Evolutionary conservation across 768 basidiomycete genomes (phyloP).

Genomic region (Asterophora parasitica): DNA sequence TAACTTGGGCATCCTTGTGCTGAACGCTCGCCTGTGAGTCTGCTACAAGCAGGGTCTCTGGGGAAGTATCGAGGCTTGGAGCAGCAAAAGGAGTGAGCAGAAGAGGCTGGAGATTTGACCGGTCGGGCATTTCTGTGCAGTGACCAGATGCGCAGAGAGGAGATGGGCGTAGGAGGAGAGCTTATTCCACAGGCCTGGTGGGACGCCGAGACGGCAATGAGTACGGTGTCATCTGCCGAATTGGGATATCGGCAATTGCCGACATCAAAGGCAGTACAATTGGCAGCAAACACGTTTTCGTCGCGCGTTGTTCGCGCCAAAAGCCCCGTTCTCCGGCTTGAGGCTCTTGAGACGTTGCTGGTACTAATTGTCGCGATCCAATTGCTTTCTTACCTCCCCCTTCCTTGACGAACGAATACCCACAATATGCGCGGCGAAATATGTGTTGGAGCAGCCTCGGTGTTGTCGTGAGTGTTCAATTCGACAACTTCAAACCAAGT

Average conservation of each 20-base stretch:
- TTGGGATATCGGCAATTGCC: constrained; percentile 15
- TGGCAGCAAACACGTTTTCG: constrained; percentile 26
- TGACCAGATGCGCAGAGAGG: constrained; percentile 3
- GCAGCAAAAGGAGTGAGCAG: constrained; percentile 20
- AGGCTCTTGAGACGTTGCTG: constrained; percentile 19
- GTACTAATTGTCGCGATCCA: constrained; percentile 11
- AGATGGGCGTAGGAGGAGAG: constrained; percentile 6
- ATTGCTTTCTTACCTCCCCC: constrained; percentile 18
- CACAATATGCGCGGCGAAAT: constrained; percentile 65
- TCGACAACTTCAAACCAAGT: constrained; percentile 9
- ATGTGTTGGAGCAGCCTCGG: constrained; percentile 66
- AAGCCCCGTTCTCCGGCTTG: constrained; percentile 7
- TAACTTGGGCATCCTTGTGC: constrained; percentile 24
- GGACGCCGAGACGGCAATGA: background rate
- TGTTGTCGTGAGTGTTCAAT: constrained; percentile 56
- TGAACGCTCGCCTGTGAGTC: constrained; percentile 23
- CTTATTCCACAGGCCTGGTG: background rate
- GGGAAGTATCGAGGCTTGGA: constrained; percentile 29
- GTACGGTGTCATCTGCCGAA: background rate
- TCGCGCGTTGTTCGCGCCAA: constrained; percentile 17
- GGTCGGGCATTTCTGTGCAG: constrained; percentile 20
- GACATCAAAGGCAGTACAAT: background rate
- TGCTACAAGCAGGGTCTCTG: constrained; percentile 23
- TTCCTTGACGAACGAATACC: constrained; percentile 8
- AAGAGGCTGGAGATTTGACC: constrained; percentile 21